Evolutionary conservation across 306 rosid species (phyloP).

Genomic region (Castanospermum australe): DNA sequence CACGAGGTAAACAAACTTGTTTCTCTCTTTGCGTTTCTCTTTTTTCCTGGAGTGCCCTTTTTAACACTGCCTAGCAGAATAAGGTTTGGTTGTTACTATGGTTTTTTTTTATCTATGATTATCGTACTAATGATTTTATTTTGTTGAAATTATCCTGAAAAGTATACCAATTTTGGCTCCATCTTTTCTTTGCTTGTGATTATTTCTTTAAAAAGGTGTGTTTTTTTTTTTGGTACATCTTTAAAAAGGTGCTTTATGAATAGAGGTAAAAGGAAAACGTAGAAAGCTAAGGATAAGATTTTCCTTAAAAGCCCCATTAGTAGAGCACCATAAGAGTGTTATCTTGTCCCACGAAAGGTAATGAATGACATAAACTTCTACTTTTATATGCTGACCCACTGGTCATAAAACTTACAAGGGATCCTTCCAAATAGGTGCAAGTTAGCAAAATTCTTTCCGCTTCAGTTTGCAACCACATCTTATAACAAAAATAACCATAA

Average conservation of each 20-base stretch:
- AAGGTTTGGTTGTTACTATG: too few species aligned
- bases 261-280: not conserved
- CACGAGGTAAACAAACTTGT: conserved; percentile 53
- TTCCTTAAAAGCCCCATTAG: not conserved
- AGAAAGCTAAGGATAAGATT: not conserved
- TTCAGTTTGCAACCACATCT: not conserved
- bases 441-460: not conserved
- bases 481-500: not conserved
- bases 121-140: not conserved
- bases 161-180: not conserved
- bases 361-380: not conserved
- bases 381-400: not conserved
- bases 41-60: too few species aligned
- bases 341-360: not conserved
- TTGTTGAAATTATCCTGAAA: not conserved
- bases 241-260: not conserved
- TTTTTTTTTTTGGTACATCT: too few species aligned
- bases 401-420: not conserved
- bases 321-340: not conserved
- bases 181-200: not conserved
- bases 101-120: not conserved
- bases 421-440: not conserved
- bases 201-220: not conserved
- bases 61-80: too few species aligned
- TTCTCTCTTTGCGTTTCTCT: not conserved